Evolutionary conservation across 352 stramenopile species (phyloP).

Genomic region (Phytophthora multivora): DNA sequence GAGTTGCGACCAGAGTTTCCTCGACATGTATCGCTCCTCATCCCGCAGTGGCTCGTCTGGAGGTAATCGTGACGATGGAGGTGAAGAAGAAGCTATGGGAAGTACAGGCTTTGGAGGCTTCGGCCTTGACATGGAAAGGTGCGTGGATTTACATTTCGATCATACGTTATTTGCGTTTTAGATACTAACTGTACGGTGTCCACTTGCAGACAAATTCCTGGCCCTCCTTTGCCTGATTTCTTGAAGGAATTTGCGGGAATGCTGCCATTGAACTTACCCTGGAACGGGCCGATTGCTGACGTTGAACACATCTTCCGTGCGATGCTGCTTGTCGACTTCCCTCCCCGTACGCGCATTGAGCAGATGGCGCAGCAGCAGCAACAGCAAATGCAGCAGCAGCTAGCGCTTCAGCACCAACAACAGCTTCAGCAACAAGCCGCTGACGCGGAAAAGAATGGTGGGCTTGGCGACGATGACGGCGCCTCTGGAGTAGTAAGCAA

Average conservation of each 20-base stretch:
- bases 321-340: constrained; percentile 85
- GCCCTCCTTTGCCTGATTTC: constrained; percentile 82
- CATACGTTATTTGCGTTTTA: background rate
- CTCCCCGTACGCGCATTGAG: constrained; percentile 71
- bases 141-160: constrained; percentile 2
- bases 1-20: constrained; percentile 71
- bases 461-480: constrained; percentile 47
- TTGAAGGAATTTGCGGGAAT: constrained; percentile 85
- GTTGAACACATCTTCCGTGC: constrained; percentile 87
- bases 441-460: constrained; percentile 47
- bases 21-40: constrained; percentile 77
- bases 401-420: constrained; percentile 58
- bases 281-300: constrained; percentile 87
- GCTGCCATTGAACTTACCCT: constrained; percentile 80
- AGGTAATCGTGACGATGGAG: constrained; percentile 19
- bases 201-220: constrained; percentile 59
- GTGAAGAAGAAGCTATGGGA: constrained; percentile 29
- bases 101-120: constrained; percentile 29
- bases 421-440: constrained; percentile 61
- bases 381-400: constrained; percentile 64
- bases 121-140: constrained; percentile 54
- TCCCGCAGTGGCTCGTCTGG: constrained; percentile 26
- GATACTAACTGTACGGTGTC: constrained; percentile 6
- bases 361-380: constrained; percentile 69
- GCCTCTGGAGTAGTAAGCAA: constrained; percentile 75